Conservation (phyloP, 192 early-diverging fungal species). For the Backusella circina region DNA sequence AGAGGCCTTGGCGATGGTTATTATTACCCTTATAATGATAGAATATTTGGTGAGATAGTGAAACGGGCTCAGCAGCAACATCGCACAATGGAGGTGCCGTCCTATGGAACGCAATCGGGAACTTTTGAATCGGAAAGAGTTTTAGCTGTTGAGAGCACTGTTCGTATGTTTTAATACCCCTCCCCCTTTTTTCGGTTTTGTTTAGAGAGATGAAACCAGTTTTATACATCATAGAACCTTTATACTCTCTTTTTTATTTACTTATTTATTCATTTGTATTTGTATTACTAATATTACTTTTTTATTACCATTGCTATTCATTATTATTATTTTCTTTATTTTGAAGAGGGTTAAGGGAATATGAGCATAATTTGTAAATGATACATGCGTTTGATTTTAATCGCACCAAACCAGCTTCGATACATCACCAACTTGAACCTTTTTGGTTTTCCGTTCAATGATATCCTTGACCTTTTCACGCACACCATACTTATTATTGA, state of each 20-base stretch:
- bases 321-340: background rate
- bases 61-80: constrained; percentile 18
- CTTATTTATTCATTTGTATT: background rate
- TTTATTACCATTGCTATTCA: background rate
- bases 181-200: background rate
- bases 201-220: background rate
- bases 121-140: background rate
- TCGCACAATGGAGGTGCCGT: background rate
- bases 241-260: background rate
- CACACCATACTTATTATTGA: constrained; percentile 60
- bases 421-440: background rate
- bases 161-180: background rate
- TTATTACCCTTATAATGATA: constrained; percentile 25
- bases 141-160: background rate
- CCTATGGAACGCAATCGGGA: background rate
- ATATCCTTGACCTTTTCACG: constrained; percentile 57
- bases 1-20: constrained; percentile 23
- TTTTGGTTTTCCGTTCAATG: constrained; percentile 45
- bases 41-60: constrained; percentile 13
- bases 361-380: background rate
- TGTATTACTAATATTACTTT: background rate
- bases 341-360: background rate
- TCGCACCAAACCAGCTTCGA: background rate
- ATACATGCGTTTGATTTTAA: background rate
- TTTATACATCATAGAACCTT: background rate